Evolutionary conservation across 2,329 filamentous ascomycete species (phyloP).

Genomic region (Microdochium nivale): DNA sequence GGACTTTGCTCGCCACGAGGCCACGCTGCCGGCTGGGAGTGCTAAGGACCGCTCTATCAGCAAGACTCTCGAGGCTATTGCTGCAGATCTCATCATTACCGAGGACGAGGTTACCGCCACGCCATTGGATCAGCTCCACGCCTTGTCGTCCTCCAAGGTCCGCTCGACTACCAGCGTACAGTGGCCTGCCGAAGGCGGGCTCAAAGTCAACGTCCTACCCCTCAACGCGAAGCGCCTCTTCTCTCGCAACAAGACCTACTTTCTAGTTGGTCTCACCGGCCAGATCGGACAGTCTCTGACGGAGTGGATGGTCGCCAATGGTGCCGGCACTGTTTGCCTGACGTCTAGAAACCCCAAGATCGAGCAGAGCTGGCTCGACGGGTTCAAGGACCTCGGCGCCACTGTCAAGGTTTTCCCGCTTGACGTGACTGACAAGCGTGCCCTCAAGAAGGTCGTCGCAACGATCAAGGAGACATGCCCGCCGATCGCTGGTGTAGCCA

Average conservation of each 20-base stretch:
- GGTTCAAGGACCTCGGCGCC: constrained; percentile 6
- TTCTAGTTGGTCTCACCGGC: constrained; percentile 15
- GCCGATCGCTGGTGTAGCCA: constrained; percentile 24
- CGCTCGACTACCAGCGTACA: background rate
- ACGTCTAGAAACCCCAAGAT: constrained; percentile 21
- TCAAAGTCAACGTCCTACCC: constrained; percentile 18
- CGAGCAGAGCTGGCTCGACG: constrained; percentile 10
- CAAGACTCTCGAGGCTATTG: background rate
- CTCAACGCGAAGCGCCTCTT: constrained; percentile 18
- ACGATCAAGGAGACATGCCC: constrained; percentile 12
- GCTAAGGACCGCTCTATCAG: background rate
- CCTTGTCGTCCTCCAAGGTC: constrained; percentile 1
- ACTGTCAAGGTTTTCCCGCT: constrained; percentile 11
- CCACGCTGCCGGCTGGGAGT: background rate
- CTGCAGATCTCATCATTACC: background rate
- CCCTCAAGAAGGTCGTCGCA: constrained; percentile 2
- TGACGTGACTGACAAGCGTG: constrained; percentile 12
- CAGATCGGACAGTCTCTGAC: constrained; percentile 23
- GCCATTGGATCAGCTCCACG: background rate
- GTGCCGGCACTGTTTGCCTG: constrained; percentile 19
- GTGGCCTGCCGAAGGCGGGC: constrained; percentile 6
- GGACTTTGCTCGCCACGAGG: background rate
- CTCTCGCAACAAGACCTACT: constrained; percentile 4
- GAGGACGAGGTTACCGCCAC: background rate
- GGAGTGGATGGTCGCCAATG: constrained; percentile 20